phyloP scores from a whole-genome alignment of 2,329 filamentous ascomycete genomes.

The Geosmithia putterillii region DNA sequence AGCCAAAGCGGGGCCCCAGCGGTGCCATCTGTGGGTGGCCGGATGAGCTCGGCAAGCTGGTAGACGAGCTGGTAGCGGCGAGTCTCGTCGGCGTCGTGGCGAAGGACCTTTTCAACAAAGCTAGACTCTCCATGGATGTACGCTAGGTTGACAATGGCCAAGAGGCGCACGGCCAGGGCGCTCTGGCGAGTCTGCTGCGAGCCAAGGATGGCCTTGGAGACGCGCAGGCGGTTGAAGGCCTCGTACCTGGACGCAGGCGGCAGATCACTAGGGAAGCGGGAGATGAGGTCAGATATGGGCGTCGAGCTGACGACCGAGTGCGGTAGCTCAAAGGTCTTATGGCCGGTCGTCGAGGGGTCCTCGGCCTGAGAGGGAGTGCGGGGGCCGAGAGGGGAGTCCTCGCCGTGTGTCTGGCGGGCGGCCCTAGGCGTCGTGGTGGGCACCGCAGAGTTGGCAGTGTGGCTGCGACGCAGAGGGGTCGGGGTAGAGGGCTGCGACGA shows the following conservation, averaged over 20 bases:
- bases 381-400: constrained; percentile 37
- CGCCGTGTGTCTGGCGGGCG: constrained; percentile 13
- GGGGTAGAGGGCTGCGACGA: constrained; percentile 54
- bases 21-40: constrained; percentile 62
- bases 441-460: constrained; percentile 33
- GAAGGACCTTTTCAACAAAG: constrained; percentile 79
- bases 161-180: constrained; percentile 66
- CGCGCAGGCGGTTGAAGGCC: constrained; percentile 68
- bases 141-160: constrained; percentile 82
- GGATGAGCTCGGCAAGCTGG: constrained; percentile 84
- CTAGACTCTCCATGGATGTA: constrained; percentile 74
- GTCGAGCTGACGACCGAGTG: constrained; percentile 37
- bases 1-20: constrained; percentile 58
- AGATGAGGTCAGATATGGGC: constrained; percentile 44
- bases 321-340: constrained; percentile 54
- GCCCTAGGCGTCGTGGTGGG: constrained; percentile 27
- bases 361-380: constrained; percentile 26
- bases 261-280: constrained; percentile 47
- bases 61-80: constrained; percentile 81
- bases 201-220: constrained; percentile 65
- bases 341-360: constrained; percentile 24
- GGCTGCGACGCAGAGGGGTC: constrained; percentile 60
- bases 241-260: constrained; percentile 70
- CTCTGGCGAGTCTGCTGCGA: constrained; percentile 57
- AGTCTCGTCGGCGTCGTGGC: constrained; percentile 81